Evolutionary conservation across 495 filamentous ascomycete species (phyloP).

Genomic region (Penicillium alfredii): DNA sequence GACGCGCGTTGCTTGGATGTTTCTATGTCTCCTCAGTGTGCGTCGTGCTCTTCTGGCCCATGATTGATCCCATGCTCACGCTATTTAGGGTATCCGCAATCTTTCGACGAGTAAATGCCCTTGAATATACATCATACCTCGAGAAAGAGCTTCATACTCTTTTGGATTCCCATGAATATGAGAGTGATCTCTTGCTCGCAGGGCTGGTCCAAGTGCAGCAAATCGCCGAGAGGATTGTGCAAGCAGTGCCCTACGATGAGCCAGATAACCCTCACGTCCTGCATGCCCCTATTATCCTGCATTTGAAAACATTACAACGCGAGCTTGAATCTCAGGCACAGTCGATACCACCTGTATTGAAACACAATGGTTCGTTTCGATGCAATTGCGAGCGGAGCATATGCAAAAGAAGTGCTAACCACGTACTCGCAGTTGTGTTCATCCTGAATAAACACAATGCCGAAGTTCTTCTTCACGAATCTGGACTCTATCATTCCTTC

Average conservation of each 20-base stretch:
- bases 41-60: neutral
- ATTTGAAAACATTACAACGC: neutral
- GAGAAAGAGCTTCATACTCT: too few relatives aligned
- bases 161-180: too few relatives aligned
- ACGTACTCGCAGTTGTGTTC: too few relatives aligned
- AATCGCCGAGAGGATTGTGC: neutral
- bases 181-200: neutral
- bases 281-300: neutral
- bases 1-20: slow-evolving; percentile 7
- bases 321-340: neutral
- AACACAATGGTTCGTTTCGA: too few relatives aligned
- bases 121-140: neutral
- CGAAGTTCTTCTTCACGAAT: neutral
- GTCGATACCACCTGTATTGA: neutral
- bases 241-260: slow-evolving; percentile 1
- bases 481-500: neutral
- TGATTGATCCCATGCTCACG: neutral
- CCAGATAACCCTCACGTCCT: neutral
- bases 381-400: too few relatives aligned
- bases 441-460: neutral
- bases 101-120: slow-evolving; percentile 1
- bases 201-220: neutral
- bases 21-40: slow-evolving; percentile 10
- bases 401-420: too few relatives aligned
- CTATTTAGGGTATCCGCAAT: neutral